Conservation (phyloP, 23 red algal genomes). For the Chondrus crispus region DNA sequence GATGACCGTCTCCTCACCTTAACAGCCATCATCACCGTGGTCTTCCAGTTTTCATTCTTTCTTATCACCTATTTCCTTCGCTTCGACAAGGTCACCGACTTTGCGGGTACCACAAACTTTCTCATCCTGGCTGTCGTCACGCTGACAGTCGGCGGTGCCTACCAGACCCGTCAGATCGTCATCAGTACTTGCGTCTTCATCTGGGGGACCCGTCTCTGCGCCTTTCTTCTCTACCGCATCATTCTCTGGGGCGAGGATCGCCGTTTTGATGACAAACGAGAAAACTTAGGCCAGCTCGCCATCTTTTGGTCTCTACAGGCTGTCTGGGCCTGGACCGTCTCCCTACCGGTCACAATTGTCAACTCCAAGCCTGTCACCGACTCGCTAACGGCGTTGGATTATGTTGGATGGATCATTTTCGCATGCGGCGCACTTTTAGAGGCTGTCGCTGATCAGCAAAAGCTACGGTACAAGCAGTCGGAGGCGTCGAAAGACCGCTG, state of each 20-base stretch:
- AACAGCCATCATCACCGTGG: constrained; percentile 62
- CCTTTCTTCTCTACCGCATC: constrained; percentile 86
- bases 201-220: constrained; percentile 79
- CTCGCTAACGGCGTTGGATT: constrained; percentile 59
- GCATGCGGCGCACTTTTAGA: constrained; percentile 68
- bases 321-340: constrained; percentile 87
- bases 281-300: constrained; percentile 57
- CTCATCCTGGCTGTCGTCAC: constrained; percentile 75
- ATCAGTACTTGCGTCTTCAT: constrained; percentile 62
- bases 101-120: constrained; percentile 91
- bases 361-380: constrained; percentile 44
- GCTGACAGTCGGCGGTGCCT: constrained; percentile 35
- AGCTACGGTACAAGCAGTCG: constrained; percentile 66
- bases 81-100: constrained; percentile 96
- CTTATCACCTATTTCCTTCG: constrained; percentile 60
- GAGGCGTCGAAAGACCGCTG: constrained; percentile 36
- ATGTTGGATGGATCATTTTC: constrained; percentile 80
- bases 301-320: constrained; percentile 90
- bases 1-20: constrained; percentile 64
- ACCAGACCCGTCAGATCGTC: constrained; percentile 61
- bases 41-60: constrained; percentile 87
- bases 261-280: constrained; percentile 79
- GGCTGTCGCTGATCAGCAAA: constrained; percentile 91
- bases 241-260: constrained; percentile 86
- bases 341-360: constrained; percentile 70